These are phyloP conservation scores for Geum urbanum DNA, from an alignment of 306 rosid species.

Conservation along the genomic window DNA sequence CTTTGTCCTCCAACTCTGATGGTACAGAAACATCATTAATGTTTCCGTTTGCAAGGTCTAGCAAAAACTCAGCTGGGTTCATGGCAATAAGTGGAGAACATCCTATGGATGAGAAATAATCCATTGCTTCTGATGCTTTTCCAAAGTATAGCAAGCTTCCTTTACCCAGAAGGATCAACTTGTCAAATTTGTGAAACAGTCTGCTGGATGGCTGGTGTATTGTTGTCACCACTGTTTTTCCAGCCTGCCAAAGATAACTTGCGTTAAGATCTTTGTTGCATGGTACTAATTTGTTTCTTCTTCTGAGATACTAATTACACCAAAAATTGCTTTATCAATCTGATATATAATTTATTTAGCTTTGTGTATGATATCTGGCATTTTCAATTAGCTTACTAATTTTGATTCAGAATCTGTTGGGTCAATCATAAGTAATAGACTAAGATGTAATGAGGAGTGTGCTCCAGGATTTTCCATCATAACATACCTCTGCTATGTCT, in stretches of 20 bases:
- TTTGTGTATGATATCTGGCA: background rate
- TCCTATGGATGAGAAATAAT: constrained; percentile 81
- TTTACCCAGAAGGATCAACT: constrained; percentile 92
- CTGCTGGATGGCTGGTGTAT: constrained; percentile 99
- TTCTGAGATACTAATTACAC: background rate
- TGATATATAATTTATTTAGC: background rate
- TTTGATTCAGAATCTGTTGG: background rate
- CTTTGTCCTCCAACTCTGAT: constrained; percentile 83
- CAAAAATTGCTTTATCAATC: background rate
- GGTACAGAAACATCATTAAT: constrained; percentile 80
- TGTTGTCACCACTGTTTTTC: constrained; percentile 92
- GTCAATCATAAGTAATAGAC: background rate
- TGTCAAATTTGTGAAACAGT: constrained; percentile 90
- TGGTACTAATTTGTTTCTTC: background rate
- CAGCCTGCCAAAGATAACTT: constrained; percentile 51
- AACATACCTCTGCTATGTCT: constrained; percentile 81
- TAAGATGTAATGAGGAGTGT: background rate
- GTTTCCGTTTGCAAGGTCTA: constrained; percentile 95
- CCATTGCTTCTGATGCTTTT: constrained; percentile 77
- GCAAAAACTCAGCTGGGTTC: constrained; percentile 96
- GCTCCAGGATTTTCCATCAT: background rate
- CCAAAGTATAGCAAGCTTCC: constrained; percentile 94
- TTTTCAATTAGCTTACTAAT: background rate
- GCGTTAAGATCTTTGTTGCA: background rate
- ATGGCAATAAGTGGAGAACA: constrained; percentile 85